phyloP scores from a whole-genome alignment of 306 rosid genomes.

The Quercus suber region DNA sequence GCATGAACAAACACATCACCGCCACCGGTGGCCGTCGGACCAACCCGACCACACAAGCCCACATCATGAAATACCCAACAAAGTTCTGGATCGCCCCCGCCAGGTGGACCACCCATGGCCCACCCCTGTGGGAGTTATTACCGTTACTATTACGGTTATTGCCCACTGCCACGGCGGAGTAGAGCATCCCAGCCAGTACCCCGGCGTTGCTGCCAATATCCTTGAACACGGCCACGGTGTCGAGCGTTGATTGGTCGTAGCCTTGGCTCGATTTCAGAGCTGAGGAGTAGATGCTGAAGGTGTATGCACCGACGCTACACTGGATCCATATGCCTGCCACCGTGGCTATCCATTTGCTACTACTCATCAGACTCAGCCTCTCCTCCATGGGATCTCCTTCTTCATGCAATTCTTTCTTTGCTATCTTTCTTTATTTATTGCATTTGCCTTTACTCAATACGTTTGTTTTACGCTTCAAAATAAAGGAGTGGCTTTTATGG shows the following conservation, averaged over 20 bases:
- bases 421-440: too few relatives aligned
- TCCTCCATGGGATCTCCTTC: constrained; percentile 15
- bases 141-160: neutral
- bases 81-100: constrained; percentile 66
- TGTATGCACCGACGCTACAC: constrained; percentile 72
- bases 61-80: constrained; percentile 53
- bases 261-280: constrained; percentile 65
- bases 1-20: constrained; percentile 62
- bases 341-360: constrained; percentile 61
- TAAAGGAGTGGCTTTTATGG: too few relatives aligned
- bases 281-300: constrained; percentile 80
- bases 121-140: neutral
- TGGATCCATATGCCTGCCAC: constrained; percentile 78
- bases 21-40: constrained; percentile 57
- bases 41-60: constrained; percentile 78
- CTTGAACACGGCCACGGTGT: constrained; percentile 82
- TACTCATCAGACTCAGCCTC: constrained; percentile 20
- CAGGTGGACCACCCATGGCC: constrained; percentile 69
- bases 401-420: too few relatives aligned
- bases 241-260: constrained; percentile 84
- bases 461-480: too few relatives aligned
- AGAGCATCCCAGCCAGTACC: constrained; percentile 66
- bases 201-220: constrained; percentile 88
- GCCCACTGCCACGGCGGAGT: constrained; percentile 55
- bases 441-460: too few relatives aligned